A percentile compares a stretch with the other conserved stretches of the same genome.
Conservation (phyloP, 176 grass and related monocot genomes). For the Aegilops umbellulata region DNA sequence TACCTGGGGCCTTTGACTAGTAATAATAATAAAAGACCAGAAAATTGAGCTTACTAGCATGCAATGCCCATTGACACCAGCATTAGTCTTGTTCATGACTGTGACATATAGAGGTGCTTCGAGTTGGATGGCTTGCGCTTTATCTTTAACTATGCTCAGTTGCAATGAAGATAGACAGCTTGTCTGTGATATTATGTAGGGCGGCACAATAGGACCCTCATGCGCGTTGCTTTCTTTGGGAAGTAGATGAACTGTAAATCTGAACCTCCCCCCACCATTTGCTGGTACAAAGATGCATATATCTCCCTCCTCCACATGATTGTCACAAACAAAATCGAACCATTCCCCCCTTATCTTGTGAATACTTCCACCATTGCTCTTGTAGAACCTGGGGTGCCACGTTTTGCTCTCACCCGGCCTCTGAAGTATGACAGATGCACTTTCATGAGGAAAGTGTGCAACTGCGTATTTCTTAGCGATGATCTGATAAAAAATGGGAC, state of each 20-base stretch:
- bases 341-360: slow-evolving; percentile 34
- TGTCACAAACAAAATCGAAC: slow-evolving; percentile 45
- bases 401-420: slow-evolving; percentile 23
- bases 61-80: background rate
- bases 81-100: background rate
- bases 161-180: background rate
- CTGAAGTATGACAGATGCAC: slow-evolving; percentile 21
- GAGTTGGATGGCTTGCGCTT: background rate
- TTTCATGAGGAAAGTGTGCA: slow-evolving; percentile 23
- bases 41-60: background rate
- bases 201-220: background rate
- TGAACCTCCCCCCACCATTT: slow-evolving; percentile 21
- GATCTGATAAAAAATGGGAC: slow-evolving; percentile 5
- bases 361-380: background rate
- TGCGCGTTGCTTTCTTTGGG: background rate
- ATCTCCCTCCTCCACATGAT: slow-evolving; percentile 44
- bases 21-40: background rate
- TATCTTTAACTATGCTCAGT: background rate
- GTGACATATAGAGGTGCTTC: background rate
- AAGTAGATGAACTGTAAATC: slow-evolving; percentile 38
- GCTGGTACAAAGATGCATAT: slow-evolving; percentile 34
- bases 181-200: background rate
- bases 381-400: slow-evolving; percentile 39
- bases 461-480: slow-evolving; percentile 29
- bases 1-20: background rate